A percentile compares a stretch with the other conserved stretches of the same genome.
These are phyloP conservation scores for Ottelia alismoides DNA, from an alignment of 106 monocot species.

Conservation along the genomic window DNA sequence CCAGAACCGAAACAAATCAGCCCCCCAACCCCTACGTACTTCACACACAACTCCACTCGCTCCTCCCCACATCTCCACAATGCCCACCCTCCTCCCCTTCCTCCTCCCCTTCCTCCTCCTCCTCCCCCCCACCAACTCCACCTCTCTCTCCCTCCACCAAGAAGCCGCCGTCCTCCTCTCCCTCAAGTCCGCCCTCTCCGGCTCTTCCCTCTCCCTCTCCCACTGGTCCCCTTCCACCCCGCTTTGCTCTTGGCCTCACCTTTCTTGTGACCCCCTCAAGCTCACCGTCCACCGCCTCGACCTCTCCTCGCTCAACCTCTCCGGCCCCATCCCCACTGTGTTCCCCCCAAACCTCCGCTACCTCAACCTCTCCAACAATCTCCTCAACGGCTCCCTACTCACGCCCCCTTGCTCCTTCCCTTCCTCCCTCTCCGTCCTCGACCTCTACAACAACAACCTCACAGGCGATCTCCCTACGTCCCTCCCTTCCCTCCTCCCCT, in stretches of 20 bases:
- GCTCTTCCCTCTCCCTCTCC: conserved; percentile 10
- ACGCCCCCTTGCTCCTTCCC: conserved; percentile 27
- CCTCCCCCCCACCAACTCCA: conserved; percentile 3
- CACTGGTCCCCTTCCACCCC: conserved; percentile 18
- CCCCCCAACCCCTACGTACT: not conserved
- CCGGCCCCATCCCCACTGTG: conserved; percentile 48
- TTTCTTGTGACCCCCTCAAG: conserved; percentile 32
- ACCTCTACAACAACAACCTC: conserved; percentile 92
- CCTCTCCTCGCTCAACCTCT: too few species aligned
- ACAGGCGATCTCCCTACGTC: conserved; percentile 58
- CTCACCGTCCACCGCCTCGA: conserved; percentile 44
- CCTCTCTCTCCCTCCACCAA: not conserved
- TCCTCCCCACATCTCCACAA: not conserved
- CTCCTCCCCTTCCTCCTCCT: not conserved
- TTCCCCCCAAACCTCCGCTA: conserved; percentile 33
- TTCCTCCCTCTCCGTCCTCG: conserved; percentile 42
- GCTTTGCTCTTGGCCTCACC: conserved; percentile 29
- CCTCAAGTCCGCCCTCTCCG: conserved; percentile 18
- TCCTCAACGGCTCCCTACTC: conserved; percentile 56
- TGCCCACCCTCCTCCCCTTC: not conserved
- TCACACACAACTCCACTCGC: not conserved
- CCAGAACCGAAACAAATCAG: too few species aligned
- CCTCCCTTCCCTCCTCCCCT: conserved; percentile 19
- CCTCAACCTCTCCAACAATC: conserved; percentile 87
- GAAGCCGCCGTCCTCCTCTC: conserved; percentile 16